Conservation (phyloP, 2,329 filamentous ascomycete species). For the Hypoxylon sp. region DNA sequence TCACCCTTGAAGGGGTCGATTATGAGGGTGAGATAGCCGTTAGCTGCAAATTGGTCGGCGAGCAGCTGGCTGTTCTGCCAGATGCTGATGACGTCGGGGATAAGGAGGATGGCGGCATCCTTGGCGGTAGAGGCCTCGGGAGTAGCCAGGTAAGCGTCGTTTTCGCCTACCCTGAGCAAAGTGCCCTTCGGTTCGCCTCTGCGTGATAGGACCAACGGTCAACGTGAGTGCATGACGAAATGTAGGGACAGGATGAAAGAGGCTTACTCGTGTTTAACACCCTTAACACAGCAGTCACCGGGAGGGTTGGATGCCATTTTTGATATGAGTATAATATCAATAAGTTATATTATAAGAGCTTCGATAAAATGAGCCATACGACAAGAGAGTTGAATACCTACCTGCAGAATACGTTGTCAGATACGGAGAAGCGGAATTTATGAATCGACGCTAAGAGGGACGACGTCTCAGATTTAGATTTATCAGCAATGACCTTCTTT, state of each 20-base stretch:
- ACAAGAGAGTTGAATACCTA: neutral
- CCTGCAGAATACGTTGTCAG: neutral
- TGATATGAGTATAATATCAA: constrained; percentile 23
- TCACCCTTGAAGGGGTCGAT: constrained; percentile 81
- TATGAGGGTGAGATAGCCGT: constrained; percentile 78
- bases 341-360: neutral
- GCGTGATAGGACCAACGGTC: neutral
- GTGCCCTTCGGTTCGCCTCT: constrained; percentile 66
- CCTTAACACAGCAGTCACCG: constrained; percentile 66
- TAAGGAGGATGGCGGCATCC: constrained; percentile 61
- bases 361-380: neutral
- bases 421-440: neutral
- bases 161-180: constrained; percentile 61
- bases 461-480: neutral
- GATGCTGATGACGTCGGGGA: constrained; percentile 67
- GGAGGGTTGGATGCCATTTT: constrained; percentile 69
- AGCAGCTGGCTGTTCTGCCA: constrained; percentile 75
- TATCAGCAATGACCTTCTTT: neutral
- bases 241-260: neutral
- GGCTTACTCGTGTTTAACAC: constrained; percentile 68
- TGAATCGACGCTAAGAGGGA: neutral
- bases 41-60: constrained; percentile 81
- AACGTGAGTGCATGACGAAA: neutral
- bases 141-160: constrained; percentile 67
- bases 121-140: constrained; percentile 57